These are phyloP conservation scores for Patellaria atrata DNA, from an alignment of 495 filamentous ascomycete species.

Conservation along the genomic window DNA sequence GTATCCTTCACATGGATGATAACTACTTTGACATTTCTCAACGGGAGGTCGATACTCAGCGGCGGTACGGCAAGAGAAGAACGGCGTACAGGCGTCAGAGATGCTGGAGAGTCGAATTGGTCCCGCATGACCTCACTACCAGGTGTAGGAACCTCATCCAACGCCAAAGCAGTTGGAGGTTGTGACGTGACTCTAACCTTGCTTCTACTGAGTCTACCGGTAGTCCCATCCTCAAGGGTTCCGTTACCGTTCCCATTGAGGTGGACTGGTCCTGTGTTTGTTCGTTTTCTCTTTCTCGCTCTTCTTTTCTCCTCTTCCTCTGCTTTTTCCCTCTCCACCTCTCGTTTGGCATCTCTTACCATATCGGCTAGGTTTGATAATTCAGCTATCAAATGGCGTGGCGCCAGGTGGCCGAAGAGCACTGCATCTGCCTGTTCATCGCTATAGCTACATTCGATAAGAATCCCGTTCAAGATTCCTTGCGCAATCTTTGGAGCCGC, in stretches of 20 bases:
- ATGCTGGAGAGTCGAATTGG: no score
- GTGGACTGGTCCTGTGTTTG: slow-evolving; percentile 7
- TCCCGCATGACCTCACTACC: no score
- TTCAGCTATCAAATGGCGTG: slow-evolving; percentile 65
- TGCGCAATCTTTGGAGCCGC: slow-evolving; percentile 67
- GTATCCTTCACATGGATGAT: slow-evolving; percentile 33
- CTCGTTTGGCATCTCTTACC: slow-evolving; percentile 36
- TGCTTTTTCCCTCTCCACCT: slow-evolving; percentile 18
- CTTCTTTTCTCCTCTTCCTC: slow-evolving; percentile 10
- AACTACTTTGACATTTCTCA: slow-evolving; percentile 36
- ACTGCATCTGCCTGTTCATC: slow-evolving; percentile 56
- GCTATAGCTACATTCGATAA: slow-evolving; percentile 92
- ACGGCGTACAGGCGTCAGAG: no score
- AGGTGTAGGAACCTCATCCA: no score
- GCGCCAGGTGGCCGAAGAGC: slow-evolving; percentile 79
- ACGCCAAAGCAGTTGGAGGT: no score
- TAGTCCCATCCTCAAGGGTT: neutral
- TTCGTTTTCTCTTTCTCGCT: slow-evolving; percentile 25
- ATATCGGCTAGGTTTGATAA: slow-evolving; percentile 53
- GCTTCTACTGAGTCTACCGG: neutral
- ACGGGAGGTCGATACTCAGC: no score
- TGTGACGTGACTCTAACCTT: no score
- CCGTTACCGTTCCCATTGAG: neutral
- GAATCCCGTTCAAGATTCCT: slow-evolving; percentile 58
- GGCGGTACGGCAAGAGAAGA: no score